Conservation (phyloP, 768 basidiomycete species). For the Calocera viscosa region DNA sequence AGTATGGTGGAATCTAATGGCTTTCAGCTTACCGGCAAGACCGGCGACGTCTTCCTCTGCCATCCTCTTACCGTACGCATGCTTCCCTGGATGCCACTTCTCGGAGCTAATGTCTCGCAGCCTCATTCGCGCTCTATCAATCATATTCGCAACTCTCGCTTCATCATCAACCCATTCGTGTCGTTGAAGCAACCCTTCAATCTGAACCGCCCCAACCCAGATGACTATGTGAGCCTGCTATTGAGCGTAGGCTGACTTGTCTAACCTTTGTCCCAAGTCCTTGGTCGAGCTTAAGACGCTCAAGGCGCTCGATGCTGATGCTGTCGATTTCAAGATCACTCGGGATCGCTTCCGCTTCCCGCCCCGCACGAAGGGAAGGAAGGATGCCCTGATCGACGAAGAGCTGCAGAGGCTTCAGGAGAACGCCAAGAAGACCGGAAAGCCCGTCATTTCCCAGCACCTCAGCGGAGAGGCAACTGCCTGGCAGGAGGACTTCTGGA, state of each 20-base stretch:
- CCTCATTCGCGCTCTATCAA: slow-evolving; percentile 54
- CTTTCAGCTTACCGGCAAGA: slow-evolving; percentile 36
- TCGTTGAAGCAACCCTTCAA: slow-evolving; percentile 43
- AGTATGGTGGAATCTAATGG: not conserved
- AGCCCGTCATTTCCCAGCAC: slow-evolving; percentile 7
- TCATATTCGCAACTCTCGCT: slow-evolving; percentile 40
- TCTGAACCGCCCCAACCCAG: slow-evolving; percentile 34
- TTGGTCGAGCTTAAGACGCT: slow-evolving; percentile 50
- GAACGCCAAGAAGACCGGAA: not conserved
- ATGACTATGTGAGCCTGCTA: slow-evolving; percentile 25
- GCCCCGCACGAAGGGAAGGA: not conserved
- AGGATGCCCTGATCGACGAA: not conserved
- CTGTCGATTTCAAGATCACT: slow-evolving; percentile 1
- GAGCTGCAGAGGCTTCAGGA: not conserved
- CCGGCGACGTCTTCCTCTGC: slow-evolving; percentile 51
- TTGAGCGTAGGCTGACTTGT: not conserved
- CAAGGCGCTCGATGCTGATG: slow-evolving; percentile 28
- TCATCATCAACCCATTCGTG: slow-evolving; percentile 58
- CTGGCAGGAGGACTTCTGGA: slow-evolving; percentile 8
- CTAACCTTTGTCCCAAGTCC: slow-evolving; percentile 3
- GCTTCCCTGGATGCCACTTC: not conserved
- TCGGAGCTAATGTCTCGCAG: slow-evolving; percentile 15
- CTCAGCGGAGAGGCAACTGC: not conserved
- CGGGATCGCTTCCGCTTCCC: not conserved
- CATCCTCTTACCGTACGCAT: slow-evolving; percentile 40